Evolutionary conservation across 1,284 basidiomycete genomes (phyloP).

Genomic region (Ganoderma meredithae): DNA sequence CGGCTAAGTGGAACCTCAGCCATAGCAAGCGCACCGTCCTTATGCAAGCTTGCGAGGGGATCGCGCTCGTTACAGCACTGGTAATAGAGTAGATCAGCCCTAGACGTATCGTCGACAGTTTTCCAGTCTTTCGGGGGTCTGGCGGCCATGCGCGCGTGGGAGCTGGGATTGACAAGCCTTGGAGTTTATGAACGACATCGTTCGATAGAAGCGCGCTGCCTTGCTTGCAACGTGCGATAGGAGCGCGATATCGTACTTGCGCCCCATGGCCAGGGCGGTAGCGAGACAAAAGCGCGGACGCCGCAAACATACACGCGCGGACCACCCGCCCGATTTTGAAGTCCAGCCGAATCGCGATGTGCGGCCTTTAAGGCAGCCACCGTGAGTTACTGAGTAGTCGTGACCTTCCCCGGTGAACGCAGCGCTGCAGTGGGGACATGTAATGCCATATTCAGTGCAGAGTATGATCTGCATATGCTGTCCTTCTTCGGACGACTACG

Average conservation of each 20-base stretch:
- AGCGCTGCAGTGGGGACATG: neutral
- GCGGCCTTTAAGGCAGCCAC: neutral
- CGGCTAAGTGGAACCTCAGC: neutral
- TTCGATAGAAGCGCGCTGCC: neutral
- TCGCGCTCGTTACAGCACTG: neutral
- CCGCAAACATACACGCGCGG: neutral
- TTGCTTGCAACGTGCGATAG: too few relatives aligned
- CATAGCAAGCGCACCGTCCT: neutral
- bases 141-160: neutral
- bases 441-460: neutral
- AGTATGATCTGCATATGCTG: neutral
- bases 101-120: neutral
- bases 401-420: neutral
- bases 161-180: neutral
- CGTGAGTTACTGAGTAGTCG: neutral
- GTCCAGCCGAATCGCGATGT: neutral
- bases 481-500: conserved; percentile 14
- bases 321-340: neutral
- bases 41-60: conserved; percentile 9
- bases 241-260: neutral
- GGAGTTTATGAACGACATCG: neutral
- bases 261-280: neutral
- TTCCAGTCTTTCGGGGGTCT: neutral
- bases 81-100: neutral
- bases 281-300: neutral